phyloP scores from a whole-genome alignment of 106 monocot species.

The Apostasia ramifera region DNA sequence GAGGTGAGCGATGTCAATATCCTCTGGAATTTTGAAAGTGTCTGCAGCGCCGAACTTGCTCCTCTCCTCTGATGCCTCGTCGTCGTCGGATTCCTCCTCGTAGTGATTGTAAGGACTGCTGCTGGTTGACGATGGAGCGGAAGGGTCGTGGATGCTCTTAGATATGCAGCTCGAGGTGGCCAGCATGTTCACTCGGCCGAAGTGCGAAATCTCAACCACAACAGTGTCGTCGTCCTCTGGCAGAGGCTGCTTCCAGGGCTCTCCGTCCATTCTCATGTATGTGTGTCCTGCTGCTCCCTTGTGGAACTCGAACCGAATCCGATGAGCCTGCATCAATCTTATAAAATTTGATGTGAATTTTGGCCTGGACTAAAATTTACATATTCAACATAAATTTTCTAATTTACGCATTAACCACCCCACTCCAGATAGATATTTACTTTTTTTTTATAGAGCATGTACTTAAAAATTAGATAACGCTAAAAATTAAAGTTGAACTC shows the following conservation, averaged over 20 bases:
- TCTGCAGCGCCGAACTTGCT: conserved; percentile 92
- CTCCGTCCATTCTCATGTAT: conserved; percentile 91
- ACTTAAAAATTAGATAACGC: too few relatives aligned
- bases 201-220: conserved; percentile 80
- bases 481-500: too few relatives aligned
- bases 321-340: conserved; percentile 41
- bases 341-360: too few relatives aligned
- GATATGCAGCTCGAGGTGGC: conserved; percentile 54
- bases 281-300: conserved; percentile 63
- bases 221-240: conserved; percentile 67
- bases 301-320: conserved; percentile 80
- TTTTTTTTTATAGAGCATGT: too few relatives aligned
- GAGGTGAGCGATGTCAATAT: conserved; percentile 55
- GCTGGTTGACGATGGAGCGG: conserved; percentile 1
- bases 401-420: too few relatives aligned
- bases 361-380: too few relatives aligned
- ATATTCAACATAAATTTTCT: too few relatives aligned
- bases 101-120: conserved; percentile 7
- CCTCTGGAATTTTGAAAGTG: conserved; percentile 75
- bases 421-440: too few relatives aligned
- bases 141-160: conserved; percentile 51
- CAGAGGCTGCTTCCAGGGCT: conserved; percentile 95
- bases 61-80: conserved; percentile 58
- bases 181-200: conserved; percentile 71
- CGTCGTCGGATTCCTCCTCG: conserved; percentile 17